Conservation (phyloP, 805 yeast species). For the Zygosaccharomyces pseudorouxii region DNA sequence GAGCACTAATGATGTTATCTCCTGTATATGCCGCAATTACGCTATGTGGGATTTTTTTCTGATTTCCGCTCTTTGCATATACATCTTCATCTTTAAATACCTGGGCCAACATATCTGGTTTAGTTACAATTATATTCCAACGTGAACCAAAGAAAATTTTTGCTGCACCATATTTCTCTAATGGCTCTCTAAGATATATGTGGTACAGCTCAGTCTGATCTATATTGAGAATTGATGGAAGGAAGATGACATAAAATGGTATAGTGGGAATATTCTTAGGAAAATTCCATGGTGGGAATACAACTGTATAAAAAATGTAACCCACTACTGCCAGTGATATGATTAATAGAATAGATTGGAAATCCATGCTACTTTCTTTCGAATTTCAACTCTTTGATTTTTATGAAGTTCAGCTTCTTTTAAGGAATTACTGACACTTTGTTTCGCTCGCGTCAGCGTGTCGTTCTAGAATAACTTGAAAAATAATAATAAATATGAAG, state of each 20-base stretch:
- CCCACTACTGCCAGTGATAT: slow-evolving; percentile 3
- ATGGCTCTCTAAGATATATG: slow-evolving; percentile 39
- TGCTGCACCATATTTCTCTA: slow-evolving; percentile 53
- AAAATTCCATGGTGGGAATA: slow-evolving; percentile 47
- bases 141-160: slow-evolving; percentile 56
- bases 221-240: slow-evolving; percentile 40
- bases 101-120: slow-evolving; percentile 44
- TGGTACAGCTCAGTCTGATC: slow-evolving; percentile 49
- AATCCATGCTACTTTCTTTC: slow-evolving; percentile 1
- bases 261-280: slow-evolving; percentile 54
- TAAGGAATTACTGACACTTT: not conserved
- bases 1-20: slow-evolving; percentile 56
- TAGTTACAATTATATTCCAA: slow-evolving; percentile 54
- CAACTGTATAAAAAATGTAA: slow-evolving; percentile 14
- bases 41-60: slow-evolving; percentile 51
- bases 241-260: slow-evolving; percentile 55
- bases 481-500: not conserved
- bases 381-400: not conserved
- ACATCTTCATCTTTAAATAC: slow-evolving; percentile 46
- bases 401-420: not conserved
- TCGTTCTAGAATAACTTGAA: not conserved
- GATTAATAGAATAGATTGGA: slow-evolving; percentile 1
- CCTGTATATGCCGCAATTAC: slow-evolving; percentile 54
- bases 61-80: slow-evolving; percentile 58
- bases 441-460: slow-evolving; percentile 5